phyloP scores from a whole-genome alignment of 2,329 filamentous ascomycete species.

The Trichoderma atrobrunneum region DNA sequence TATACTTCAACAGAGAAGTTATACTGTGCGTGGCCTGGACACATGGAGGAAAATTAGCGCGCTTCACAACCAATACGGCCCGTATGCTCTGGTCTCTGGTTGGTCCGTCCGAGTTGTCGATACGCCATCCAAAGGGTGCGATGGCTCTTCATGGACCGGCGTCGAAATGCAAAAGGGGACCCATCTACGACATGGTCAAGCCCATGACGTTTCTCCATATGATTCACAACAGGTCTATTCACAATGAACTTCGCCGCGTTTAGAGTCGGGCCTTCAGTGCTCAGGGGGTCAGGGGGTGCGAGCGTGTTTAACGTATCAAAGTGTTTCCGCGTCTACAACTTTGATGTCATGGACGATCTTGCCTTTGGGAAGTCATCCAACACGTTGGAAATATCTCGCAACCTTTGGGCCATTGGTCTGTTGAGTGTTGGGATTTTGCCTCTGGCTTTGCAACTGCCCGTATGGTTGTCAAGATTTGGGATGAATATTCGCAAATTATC shows the following conservation, averaged over 20 bases:
- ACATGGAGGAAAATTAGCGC: not conserved
- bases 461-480: not conserved
- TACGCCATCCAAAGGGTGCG: not conserved
- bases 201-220: not conserved
- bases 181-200: not conserved
- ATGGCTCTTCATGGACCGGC: not conserved
- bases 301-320: slow-evolving; percentile 28
- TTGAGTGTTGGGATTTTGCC: not conserved
- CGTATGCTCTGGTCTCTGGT: too few relatives aligned
- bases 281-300: not conserved
- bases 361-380: slow-evolving; percentile 37
- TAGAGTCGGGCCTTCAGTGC: not conserved
- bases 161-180: not conserved
- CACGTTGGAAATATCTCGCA: slow-evolving; percentile 26
- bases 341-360: slow-evolving; percentile 41
- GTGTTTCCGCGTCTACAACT: slow-evolving; percentile 37
- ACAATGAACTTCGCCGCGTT: not conserved
- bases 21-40: not conserved
- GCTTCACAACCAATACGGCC: not conserved
- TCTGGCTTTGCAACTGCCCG: not conserved
- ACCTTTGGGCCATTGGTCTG: not conserved
- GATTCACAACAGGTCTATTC: not conserved
- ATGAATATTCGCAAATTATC: not conserved
- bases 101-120: not conserved
- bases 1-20: too few relatives aligned